These are phyloP conservation scores for Penicillium alfredii DNA, from an alignment of 495 filamentous ascomycete species.

Conservation along the genomic window DNA sequence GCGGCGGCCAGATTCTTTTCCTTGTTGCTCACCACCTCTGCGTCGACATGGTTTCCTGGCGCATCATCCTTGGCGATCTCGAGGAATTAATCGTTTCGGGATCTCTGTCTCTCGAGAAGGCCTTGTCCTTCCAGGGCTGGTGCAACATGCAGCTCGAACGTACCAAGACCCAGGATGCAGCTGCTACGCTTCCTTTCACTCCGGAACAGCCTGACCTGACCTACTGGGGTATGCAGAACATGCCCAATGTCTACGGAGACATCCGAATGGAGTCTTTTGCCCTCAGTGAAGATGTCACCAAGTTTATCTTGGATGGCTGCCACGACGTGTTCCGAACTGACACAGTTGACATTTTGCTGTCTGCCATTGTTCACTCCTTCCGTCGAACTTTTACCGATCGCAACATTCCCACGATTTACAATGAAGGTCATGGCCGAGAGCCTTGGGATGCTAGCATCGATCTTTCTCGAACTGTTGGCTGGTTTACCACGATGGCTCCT, in stretches of 20 bases:
- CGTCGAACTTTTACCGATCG: constrained; percentile 46
- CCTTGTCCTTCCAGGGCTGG: constrained; percentile 63
- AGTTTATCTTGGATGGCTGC: constrained; percentile 35
- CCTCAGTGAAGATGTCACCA: constrained; percentile 40
- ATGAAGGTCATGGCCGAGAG: constrained; percentile 55
- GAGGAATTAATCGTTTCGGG: constrained; percentile 52
- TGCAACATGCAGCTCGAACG: constrained; percentile 42
- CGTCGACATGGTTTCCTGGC: constrained; percentile 68
- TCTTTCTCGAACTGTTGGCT: constrained; percentile 52
- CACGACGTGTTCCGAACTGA: constrained; percentile 47
- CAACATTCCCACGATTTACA: constrained; percentile 47
- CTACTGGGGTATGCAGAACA: constrained; percentile 51
- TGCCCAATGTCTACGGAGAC: constrained; percentile 45
- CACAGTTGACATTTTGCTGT: constrained; percentile 47
- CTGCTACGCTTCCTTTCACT: constrained; percentile 28
- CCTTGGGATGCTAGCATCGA: constrained; percentile 44
- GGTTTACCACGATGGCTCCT: constrained; percentile 55
- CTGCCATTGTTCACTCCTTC: constrained; percentile 48
- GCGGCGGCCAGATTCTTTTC: constrained; percentile 53
- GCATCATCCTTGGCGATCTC: constrained; percentile 59
- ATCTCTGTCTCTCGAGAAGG: constrained; percentile 31
- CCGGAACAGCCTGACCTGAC: constrained; percentile 27
- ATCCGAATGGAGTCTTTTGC: constrained; percentile 38
- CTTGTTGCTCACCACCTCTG: constrained; percentile 63
- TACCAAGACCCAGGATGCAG: constrained; percentile 16